phyloP scores from a whole-genome alignment of 306 rosid species.

The Potentilla sterilis region DNA sequence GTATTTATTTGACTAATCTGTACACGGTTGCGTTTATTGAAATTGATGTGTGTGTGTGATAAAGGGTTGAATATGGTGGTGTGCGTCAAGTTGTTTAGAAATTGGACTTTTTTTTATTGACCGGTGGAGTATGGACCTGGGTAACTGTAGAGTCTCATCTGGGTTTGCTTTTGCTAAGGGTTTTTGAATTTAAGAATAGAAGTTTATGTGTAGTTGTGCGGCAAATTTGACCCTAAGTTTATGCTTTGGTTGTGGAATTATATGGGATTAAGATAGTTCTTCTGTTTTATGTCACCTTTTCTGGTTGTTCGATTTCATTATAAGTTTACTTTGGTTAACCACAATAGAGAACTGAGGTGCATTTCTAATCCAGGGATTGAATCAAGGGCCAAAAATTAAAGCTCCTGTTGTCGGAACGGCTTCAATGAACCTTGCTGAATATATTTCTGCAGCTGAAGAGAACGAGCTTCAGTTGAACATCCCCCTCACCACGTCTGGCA shows the following conservation, averaged over 20 bases:
- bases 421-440: conserved; percentile 84
- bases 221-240: background rate
- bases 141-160: background rate
- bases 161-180: conserved; percentile 4
- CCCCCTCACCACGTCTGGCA: conserved; percentile 52
- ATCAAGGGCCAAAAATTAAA: conserved; percentile 71
- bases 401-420: conserved; percentile 70
- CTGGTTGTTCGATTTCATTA: background rate
- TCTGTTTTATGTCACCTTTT: background rate
- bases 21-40: background rate
- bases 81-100: background rate
- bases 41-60: background rate
- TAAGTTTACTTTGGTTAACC: background rate
- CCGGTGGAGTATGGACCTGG: background rate
- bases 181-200: background rate
- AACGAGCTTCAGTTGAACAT: conserved; percentile 69
- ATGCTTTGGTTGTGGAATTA: background rate
- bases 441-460: conserved; percentile 62
- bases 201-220: background rate
- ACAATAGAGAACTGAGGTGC: conserved; percentile 16
- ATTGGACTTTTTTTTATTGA: conserved; percentile 9
- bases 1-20: conserved; percentile 1
- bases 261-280: background rate
- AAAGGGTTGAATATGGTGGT: background rate
- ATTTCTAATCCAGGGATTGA: conserved; percentile 56